A percentile compares a stretch with the other conserved stretches of the same genome.
Conservation (phyloP, 805 yeast species). For the Brettanomyces nanus region DNA sequence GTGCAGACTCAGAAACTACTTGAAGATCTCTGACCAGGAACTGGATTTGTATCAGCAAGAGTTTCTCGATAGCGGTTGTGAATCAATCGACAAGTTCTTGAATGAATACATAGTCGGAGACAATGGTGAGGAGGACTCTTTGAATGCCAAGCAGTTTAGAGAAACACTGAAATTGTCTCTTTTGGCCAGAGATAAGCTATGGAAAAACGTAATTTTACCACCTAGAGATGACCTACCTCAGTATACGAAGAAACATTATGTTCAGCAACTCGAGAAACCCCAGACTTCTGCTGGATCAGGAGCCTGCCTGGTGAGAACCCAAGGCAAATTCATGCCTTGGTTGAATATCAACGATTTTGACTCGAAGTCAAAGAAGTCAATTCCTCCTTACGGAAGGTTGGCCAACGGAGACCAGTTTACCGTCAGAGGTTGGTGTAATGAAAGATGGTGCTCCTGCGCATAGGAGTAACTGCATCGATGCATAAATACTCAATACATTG, state of each 20-base stretch:
- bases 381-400: slow-evolving; percentile 22
- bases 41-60: slow-evolving; percentile 25
- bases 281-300: slow-evolving; percentile 4
- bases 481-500: too few relatives aligned
- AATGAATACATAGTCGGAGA: slow-evolving; percentile 11
- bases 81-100: slow-evolving; percentile 20
- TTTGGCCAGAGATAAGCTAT: slow-evolving; percentile 40
- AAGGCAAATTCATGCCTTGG: slow-evolving; percentile 24
- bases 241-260: slow-evolving; percentile 6
- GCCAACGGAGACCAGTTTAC: slow-evolving; percentile 33
- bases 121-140: background rate
- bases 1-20: slow-evolving; percentile 27
- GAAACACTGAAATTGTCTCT: slow-evolving; percentile 28
- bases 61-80: slow-evolving; percentile 18
- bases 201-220: slow-evolving; percentile 44
- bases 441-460: slow-evolving; percentile 28
- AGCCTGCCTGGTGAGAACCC: slow-evolving; percentile 17
- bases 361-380: slow-evolving; percentile 10
- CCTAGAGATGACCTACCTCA: slow-evolving; percentile 35
- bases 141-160: slow-evolving; percentile 8
- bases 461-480: too few relatives aligned
- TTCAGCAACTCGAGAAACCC: slow-evolving; percentile 2
- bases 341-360: slow-evolving; percentile 15
- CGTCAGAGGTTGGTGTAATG: slow-evolving; percentile 42
- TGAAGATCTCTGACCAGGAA: slow-evolving; percentile 27